A percentile compares a stretch with the other conserved stretches of the same genome.
phyloP scores from a whole-genome alignment of 2,329 filamentous ascomycete genomes.

The Calonectria ilicicola region DNA sequence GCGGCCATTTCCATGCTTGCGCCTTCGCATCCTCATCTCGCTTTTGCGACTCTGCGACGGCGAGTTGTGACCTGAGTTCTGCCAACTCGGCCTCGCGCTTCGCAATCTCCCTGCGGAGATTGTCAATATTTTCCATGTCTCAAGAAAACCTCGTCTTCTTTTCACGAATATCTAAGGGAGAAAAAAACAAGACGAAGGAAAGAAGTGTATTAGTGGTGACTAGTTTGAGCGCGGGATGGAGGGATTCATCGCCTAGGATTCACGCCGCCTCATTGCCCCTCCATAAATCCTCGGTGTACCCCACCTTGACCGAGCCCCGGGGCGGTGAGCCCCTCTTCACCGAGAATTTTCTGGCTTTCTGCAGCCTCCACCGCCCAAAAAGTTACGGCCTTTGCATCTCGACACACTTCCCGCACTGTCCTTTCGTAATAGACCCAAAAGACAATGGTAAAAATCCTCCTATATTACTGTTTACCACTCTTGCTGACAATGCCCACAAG shows the following conservation, averaged over 20 bases:
- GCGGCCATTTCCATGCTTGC: conserved; percentile 71
- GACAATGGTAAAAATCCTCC: conserved; percentile 29
- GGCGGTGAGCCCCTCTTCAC: conserved; percentile 36
- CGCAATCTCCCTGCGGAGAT: conserved; percentile 60
- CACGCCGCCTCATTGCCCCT: conserved; percentile 34
- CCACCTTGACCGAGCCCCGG: conserved; percentile 22
- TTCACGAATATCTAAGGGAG: background rate
- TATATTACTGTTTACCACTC: accelerated
- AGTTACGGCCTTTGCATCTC: background rate
- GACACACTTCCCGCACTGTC: background rate
- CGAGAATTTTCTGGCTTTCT: conserved; percentile 41
- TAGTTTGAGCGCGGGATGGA: background rate
- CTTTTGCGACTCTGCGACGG: conserved; percentile 50
- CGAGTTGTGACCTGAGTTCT: conserved; percentile 58
- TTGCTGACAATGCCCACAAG: conserved; percentile 22
- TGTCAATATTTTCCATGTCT: conserved; percentile 54
- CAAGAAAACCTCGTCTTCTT: background rate
- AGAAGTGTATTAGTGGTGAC: background rate
- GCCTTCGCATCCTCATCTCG: conserved; percentile 17
- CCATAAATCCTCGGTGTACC: conserved; percentile 38
- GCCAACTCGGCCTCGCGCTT: conserved; percentile 61
- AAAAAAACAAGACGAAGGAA: background rate
- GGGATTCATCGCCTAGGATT: background rate
- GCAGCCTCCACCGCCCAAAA: background rate
- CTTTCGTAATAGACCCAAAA: background rate